These are phyloP conservation scores for Aspergillus affinis DNA, from an alignment of 495 filamentous ascomycete species.

Conservation along the genomic window DNA sequence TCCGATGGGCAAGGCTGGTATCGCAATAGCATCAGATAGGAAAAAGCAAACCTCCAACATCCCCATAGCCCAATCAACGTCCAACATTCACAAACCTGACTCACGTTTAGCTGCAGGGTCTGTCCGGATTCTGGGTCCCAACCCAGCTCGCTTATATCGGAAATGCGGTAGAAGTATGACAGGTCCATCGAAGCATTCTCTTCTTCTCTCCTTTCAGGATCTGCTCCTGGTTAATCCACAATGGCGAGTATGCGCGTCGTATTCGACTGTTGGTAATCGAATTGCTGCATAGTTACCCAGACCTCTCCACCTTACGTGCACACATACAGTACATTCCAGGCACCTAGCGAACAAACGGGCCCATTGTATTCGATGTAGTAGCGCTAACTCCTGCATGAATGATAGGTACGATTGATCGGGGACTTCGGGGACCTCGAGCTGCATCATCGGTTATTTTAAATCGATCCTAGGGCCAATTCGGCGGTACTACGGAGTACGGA, in stretches of 20 bases:
- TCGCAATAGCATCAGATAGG: neutral
- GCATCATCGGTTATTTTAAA: neutral
- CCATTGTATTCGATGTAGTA: neutral
- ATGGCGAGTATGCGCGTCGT: neutral
- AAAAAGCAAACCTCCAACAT: conserved; percentile 10
- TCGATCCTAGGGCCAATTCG: neutral
- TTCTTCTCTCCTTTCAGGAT: neutral
- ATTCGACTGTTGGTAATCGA: conserved; percentile 1
- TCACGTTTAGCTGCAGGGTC: conserved; percentile 16
- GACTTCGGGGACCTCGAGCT: neutral
- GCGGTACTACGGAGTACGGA: neutral
- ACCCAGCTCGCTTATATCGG: conserved; percentile 8
- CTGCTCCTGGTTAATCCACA: neutral
- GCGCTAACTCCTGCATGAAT: neutral
- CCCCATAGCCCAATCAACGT: conserved; percentile 8
- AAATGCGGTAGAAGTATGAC: conserved; percentile 15
- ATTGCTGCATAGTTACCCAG: neutral
- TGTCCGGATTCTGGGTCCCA: conserved; percentile 3
- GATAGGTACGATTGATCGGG: neutral
- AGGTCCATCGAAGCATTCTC: conserved; percentile 13
- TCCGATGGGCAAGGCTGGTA: neutral
- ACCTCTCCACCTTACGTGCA: neutral
- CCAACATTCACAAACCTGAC: conserved; percentile 11
- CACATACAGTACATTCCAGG: neutral
- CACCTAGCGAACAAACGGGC: neutral